Percentiles rank a stretch among this genome's conserved stretches.
These are phyloP conservation scores for Lachancea fermentati DNA, from an alignment of 805 yeast genomes.

Conservation along the genomic window DNA sequence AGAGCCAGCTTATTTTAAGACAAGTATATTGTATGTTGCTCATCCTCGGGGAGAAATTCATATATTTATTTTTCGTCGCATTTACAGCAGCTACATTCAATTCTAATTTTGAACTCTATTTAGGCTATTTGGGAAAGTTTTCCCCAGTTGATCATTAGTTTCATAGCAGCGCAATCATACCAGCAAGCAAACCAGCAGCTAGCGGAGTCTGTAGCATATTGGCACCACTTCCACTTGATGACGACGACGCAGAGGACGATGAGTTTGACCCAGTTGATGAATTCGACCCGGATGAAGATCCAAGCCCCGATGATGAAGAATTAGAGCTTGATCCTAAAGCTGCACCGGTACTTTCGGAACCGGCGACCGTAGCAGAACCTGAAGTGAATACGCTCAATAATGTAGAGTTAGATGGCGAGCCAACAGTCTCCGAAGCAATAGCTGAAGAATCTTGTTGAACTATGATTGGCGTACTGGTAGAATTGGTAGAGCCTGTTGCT, in stretches of 20 bases:
- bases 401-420: too few relatives aligned
- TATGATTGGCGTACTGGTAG: not conserved
- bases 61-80: too few relatives aligned
- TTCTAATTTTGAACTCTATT: too few relatives aligned
- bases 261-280: not conserved
- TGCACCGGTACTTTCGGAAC: not conserved
- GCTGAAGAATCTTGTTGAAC: not conserved
- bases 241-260: not conserved
- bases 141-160: too few relatives aligned
- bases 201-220: conserved; percentile 4
- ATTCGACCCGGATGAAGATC: not conserved
- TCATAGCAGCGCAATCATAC: conserved; percentile 3
- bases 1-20: too few relatives aligned
- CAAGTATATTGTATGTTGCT: too few relatives aligned
- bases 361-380: too few relatives aligned
- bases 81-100: too few relatives aligned
- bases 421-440: not conserved
- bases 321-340: not conserved
- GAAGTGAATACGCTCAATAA: too few relatives aligned
- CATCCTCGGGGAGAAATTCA: too few relatives aligned
- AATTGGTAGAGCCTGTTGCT: not conserved
- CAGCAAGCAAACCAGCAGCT: conserved; percentile 6
- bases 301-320: too few relatives aligned
- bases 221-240: conserved; percentile 3
- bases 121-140: too few relatives aligned